phyloP scores from a whole-genome alignment of 108 stramenopile species.

The Ochromonas danica region DNA sequence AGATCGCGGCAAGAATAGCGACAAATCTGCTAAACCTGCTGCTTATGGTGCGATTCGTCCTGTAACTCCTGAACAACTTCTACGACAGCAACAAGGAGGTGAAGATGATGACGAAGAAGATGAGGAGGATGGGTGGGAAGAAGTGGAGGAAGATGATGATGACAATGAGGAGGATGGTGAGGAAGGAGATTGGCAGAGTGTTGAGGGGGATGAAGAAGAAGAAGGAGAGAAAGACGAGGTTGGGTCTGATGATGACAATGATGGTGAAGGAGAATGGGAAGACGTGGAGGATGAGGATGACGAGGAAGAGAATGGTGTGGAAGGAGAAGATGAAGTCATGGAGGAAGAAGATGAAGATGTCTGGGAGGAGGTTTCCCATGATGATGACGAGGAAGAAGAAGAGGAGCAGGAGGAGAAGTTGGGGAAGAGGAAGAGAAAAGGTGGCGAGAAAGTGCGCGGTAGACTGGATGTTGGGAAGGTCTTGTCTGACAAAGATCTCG shows the following conservation, averaged over 20 bases:
- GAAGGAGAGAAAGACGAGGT: slow-evolving; percentile 27
- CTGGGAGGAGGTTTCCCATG: slow-evolving; percentile 18
- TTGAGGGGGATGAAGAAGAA: background rate
- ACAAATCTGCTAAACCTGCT: slow-evolving; percentile 69
- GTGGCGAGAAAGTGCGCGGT: background rate
- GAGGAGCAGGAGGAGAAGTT: slow-evolving; percentile 53
- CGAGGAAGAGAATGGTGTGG: slow-evolving; percentile 3
- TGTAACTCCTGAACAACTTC: background rate
- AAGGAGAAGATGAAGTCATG: background rate
- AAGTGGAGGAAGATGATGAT: slow-evolving; percentile 53
- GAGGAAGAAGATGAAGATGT: background rate
- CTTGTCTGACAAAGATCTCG: too few relatives aligned
- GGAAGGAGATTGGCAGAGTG: slow-evolving; percentile 35
- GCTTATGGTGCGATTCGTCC: slow-evolving; percentile 84
- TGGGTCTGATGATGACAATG: background rate
- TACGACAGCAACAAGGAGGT: background rate
- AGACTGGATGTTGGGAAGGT: background rate
- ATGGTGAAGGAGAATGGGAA: slow-evolving; percentile 1
- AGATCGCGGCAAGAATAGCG: slow-evolving; percentile 67
- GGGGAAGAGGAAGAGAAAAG: slow-evolving; percentile 57
- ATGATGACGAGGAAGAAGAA: slow-evolving; percentile 53
- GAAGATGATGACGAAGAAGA: slow-evolving; percentile 54
- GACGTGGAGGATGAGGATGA: slow-evolving; percentile 38
- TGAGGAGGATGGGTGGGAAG: slow-evolving; percentile 58
- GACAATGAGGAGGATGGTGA: slow-evolving; percentile 31